Conservation (phyloP, 1,284 basidiomycete species). For the Amylostereum chailletii region DNA sequence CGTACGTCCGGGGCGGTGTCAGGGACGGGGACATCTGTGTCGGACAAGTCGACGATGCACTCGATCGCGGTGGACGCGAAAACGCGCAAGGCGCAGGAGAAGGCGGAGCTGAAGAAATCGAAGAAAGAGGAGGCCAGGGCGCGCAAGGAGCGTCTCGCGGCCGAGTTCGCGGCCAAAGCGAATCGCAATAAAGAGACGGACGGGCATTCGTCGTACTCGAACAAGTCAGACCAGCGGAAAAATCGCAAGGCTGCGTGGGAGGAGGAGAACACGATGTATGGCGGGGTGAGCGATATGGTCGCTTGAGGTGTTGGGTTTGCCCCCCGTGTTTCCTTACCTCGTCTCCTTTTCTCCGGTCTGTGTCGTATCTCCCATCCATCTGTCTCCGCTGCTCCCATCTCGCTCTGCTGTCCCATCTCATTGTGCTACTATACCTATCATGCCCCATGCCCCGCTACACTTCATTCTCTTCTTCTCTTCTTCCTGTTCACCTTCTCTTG, state of each 20-base stretch:
- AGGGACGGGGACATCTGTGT: background rate
- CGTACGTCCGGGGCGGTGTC: background rate
- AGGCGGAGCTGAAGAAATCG: constrained; percentile 32
- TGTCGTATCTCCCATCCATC: background rate
- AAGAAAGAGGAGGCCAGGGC: constrained; percentile 36
- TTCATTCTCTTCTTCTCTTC: background rate
- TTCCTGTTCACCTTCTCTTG: background rate
- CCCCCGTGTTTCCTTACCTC: background rate
- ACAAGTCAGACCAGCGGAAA: constrained; percentile 7
- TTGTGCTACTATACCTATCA: background rate
- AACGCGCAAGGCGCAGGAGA: constrained; percentile 21
- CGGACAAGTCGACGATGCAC: constrained; percentile 7
- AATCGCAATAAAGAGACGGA: constrained; percentile 22
- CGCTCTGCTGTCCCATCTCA: background rate
- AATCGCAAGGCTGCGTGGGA: constrained; percentile 7
- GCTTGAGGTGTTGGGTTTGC: background rate
- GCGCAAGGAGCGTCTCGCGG: constrained; percentile 31
- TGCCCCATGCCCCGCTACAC: background rate
- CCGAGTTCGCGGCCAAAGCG: constrained; percentile 28
- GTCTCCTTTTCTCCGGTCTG: background rate
- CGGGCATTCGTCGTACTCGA: constrained; percentile 20
- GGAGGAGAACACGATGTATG: constrained; percentile 20
- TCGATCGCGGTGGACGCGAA: constrained; percentile 9
- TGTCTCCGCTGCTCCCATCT: background rate
- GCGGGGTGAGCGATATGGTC: constrained; percentile 5